Evolutionary conservation across 805 yeast genomes (phyloP).

Genomic region (Wickerhamiella vanderwaltii): DNA sequence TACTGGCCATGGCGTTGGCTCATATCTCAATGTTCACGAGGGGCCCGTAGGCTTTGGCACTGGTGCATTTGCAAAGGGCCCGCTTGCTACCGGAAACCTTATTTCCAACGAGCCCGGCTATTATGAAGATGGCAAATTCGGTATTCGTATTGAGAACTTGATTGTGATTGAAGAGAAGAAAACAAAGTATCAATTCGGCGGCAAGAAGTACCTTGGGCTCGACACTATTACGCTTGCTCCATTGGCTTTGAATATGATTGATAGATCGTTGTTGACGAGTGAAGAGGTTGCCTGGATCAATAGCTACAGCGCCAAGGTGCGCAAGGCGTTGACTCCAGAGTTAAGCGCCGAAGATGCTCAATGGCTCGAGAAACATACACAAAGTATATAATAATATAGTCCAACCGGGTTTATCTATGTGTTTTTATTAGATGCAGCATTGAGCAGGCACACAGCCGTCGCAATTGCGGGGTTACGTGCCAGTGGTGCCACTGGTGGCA

Average conservation of each 20-base stretch:
- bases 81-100: conserved; percentile 54
- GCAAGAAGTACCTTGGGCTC: conserved; percentile 49
- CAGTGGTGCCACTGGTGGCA: too few species aligned
- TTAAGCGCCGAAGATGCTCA: conserved; percentile 45
- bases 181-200: conserved; percentile 38
- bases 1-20: conserved; percentile 96
- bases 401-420: too few species aligned
- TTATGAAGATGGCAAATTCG: conserved; percentile 81
- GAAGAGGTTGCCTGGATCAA: conserved; percentile 64
- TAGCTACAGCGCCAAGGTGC: conserved; percentile 46
- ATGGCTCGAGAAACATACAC: conserved; percentile 39
- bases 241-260: conserved; percentile 65
- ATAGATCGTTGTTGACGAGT: conserved; percentile 38
- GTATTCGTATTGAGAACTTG: conserved; percentile 82
- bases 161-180: conserved; percentile 40
- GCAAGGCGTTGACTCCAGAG: conserved; percentile 38
- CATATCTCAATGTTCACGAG: conserved; percentile 84
- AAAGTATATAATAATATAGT: too few species aligned
- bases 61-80: conserved; percentile 34
- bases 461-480: too few species aligned
- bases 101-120: conserved; percentile 91
- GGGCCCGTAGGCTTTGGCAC: conserved; percentile 75
- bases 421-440: too few species aligned
- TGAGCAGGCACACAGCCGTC: too few species aligned
- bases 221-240: conserved; percentile 81